Conservation (phyloP, 1,284 basidiomycete genomes). For the Albatrellus sp. region DNA sequence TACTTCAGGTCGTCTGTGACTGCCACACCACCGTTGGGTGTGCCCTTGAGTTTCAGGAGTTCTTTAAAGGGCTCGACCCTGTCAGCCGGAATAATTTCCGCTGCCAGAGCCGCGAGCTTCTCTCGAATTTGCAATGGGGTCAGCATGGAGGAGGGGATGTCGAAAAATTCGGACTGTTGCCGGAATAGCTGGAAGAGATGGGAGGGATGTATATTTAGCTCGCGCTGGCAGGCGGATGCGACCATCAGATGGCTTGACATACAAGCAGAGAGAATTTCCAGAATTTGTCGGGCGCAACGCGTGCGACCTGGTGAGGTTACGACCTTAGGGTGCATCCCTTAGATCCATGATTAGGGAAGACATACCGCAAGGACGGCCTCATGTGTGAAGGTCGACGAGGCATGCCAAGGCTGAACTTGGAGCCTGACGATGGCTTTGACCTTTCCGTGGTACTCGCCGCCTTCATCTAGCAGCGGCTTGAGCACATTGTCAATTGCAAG, state of each 20-base stretch:
- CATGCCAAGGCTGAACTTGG: conserved; percentile 82
- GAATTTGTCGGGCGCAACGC: conserved; percentile 62
- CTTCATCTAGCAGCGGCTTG: conserved; percentile 42
- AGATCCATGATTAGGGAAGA: neutral
- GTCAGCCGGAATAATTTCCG: conserved; percentile 27
- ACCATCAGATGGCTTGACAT: conserved; percentile 14
- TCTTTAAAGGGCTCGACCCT: conserved; percentile 43
- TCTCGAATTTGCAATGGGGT: conserved; percentile 67
- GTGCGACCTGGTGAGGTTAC: conserved; percentile 32
- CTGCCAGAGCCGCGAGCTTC: conserved; percentile 54
- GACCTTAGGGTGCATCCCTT: neutral
- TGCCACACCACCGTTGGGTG: conserved; percentile 62
- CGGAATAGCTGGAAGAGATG: conserved; percentile 53
- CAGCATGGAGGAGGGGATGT: conserved; percentile 59
- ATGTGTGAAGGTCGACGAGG: conserved; percentile 59
- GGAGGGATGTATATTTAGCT: too few relatives aligned
- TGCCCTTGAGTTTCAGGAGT: conserved; percentile 49
- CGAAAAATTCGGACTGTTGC: conserved; percentile 66
- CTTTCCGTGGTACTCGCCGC: conserved; percentile 65
- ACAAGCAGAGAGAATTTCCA: conserved; percentile 67
- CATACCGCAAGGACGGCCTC: conserved; percentile 77
- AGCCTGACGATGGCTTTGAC: conserved; percentile 71
- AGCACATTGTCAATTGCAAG: conserved; percentile 47
- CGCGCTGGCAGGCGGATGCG: too few relatives aligned
- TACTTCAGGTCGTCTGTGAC: conserved; percentile 84